Percentiles rank a stretch among this genome's conserved stretches.
These are phyloP conservation scores for Tricholoma furcatifolium DNA, from an alignment of 768 basidiomycete genomes.

Conservation along the genomic window DNA sequence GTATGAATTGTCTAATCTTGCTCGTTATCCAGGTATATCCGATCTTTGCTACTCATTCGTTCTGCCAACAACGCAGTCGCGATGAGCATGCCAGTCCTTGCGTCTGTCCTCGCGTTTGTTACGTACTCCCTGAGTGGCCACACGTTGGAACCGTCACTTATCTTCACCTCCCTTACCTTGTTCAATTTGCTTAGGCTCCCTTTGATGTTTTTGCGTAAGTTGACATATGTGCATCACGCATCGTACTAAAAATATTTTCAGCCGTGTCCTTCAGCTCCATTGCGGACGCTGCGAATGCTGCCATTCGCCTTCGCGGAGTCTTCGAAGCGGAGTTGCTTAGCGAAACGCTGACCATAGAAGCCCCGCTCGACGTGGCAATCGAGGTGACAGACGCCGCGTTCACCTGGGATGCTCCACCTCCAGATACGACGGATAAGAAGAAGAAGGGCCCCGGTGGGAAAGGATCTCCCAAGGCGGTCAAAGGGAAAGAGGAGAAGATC, in stretches of 20 bases:
- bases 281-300: slow-evolving; percentile 82
- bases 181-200: slow-evolving; percentile 85
- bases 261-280: slow-evolving; percentile 73
- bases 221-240: neutral
- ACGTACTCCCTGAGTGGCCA: slow-evolving; percentile 78
- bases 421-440: slow-evolving; percentile 38
- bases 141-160: slow-evolving; percentile 59
- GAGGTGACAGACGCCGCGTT: slow-evolving; percentile 70
- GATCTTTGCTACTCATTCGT: slow-evolving; percentile 63
- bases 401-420: slow-evolving; percentile 82
- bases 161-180: slow-evolving; percentile 83
- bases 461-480: slow-evolving; percentile 20
- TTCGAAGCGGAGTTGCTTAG: slow-evolving; percentile 81
- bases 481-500: slow-evolving; percentile 29
- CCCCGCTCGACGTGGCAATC: slow-evolving; percentile 59
- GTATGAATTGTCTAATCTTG: neutral
- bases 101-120: slow-evolving; percentile 75
- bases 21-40: slow-evolving; percentile 48
- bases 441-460: slow-evolving; percentile 15
- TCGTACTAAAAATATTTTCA: slow-evolving; percentile 23
- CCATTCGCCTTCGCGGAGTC: slow-evolving; percentile 71
- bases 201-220: slow-evolving; percentile 67
- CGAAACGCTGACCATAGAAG: slow-evolving; percentile 56
- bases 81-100: slow-evolving; percentile 72
- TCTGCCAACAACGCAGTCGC: slow-evolving; percentile 68